Conservation (phyloP, 768 basidiomycete genomes). For the Cystobasidium ongulense region DNA sequence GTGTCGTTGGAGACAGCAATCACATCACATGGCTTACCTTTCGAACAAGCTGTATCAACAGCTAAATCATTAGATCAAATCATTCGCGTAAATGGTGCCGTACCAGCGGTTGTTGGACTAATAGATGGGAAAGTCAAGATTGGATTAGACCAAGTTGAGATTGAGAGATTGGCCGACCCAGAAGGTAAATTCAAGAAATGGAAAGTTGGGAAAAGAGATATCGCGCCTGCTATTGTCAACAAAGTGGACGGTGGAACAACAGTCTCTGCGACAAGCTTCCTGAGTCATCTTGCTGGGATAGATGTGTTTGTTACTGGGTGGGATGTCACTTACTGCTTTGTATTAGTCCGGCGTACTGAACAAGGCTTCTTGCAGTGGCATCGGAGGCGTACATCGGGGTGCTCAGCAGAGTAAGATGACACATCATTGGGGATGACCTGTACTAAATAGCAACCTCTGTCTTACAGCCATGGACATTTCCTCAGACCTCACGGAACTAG, state of each 20-base stretch:
- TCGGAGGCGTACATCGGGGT: conserved; percentile 73
- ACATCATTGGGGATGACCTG: neutral
- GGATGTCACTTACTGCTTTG: neutral
- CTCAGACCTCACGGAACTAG: conserved; percentile 79
- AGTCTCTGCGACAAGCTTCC: conserved; percentile 49
- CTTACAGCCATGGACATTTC: conserved; percentile 83
- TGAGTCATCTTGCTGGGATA: conserved; percentile 65
- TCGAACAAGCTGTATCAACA: conserved; percentile 17
- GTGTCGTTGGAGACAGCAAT: conserved; percentile 31
- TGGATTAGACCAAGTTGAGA: conserved; percentile 60
- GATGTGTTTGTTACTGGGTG: conserved; percentile 52
- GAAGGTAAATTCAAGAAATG: conserved; percentile 49
- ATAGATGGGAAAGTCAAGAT: conserved; percentile 76
- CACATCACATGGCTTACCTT: conserved; percentile 32
- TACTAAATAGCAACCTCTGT: neutral
- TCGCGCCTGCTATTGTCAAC: conserved; percentile 52
- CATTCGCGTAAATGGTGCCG: conserved; percentile 57
- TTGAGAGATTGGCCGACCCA: conserved; percentile 61
- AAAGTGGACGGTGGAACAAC: conserved; percentile 44
- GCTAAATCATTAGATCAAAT: conserved; percentile 27
- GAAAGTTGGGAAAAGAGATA: conserved; percentile 65
- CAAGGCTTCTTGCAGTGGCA: conserved; percentile 42
- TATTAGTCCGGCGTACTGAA: neutral
- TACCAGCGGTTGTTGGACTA: conserved; percentile 85
- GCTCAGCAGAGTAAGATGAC: conserved; percentile 56